A percentile compares a stretch with the other conserved stretches of the same genome.
These are phyloP conservation scores for Mycena rosella DNA, from an alignment of 768 basidiomycete species.

Conservation along the genomic window DNA sequence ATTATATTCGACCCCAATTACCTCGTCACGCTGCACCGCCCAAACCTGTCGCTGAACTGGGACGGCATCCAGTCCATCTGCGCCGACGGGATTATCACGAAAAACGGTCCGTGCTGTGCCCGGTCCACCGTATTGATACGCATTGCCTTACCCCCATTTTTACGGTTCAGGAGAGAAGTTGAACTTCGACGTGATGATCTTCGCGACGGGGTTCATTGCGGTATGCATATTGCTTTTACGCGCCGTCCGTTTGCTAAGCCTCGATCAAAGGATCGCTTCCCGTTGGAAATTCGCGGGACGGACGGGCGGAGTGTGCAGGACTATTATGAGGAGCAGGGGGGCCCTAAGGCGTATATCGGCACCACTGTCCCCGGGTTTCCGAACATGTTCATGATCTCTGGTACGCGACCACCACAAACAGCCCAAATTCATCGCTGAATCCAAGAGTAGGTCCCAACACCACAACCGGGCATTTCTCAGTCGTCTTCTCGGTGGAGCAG, in stretches of 20 bases:
- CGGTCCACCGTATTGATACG: no score
- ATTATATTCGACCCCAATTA: constrained; percentile 7
- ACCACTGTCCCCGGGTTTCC: constrained; percentile 61
- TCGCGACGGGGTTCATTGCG: constrained; percentile 66
- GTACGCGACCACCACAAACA: neutral
- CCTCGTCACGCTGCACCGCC: constrained; percentile 9
- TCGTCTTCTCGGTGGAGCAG: constrained; percentile 67
- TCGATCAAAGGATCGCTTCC: constrained; percentile 49
- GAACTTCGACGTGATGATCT: constrained; percentile 68
- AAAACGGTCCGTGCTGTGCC: constrained; percentile 8
- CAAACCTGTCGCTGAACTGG: constrained; percentile 18
- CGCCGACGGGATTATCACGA: constrained; percentile 13
- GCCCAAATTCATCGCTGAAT: neutral
- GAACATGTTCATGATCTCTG: constrained; percentile 53
- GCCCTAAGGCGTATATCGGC: constrained; percentile 60
- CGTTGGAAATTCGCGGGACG: constrained; percentile 57
- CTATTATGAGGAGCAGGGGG: constrained; percentile 55
- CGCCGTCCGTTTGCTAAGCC: neutral
- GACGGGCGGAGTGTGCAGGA: constrained; percentile 56
- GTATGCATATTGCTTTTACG: constrained; percentile 41
- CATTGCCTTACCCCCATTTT: neutral
- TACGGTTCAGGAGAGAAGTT: constrained; percentile 59
- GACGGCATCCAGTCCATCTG: constrained; percentile 11
- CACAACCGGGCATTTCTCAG: constrained; percentile 69
- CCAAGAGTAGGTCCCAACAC: constrained; percentile 63